Percentiles rank a stretch among this genome's conserved stretches.
phyloP scores from a whole-genome alignment of 805 yeast genomes.

The Suhomyces kilbournensis region DNA sequence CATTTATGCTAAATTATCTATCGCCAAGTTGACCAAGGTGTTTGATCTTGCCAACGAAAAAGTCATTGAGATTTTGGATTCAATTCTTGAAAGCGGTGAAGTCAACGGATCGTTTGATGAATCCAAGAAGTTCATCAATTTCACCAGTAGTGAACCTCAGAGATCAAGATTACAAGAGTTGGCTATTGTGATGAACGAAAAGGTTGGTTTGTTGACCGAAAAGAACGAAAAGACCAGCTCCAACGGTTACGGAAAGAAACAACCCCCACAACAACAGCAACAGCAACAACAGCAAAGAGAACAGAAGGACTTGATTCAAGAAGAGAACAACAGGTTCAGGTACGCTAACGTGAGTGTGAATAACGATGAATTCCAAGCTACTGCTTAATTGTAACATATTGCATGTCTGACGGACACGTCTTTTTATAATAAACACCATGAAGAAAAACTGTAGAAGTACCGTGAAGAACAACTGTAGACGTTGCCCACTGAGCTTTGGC shows the following conservation, averaged over 20 bases:
- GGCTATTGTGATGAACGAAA: slow-evolving; percentile 80
- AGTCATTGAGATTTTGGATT: slow-evolving; percentile 63
- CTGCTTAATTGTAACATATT: slow-evolving; percentile 15
- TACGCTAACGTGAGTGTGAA: slow-evolving; percentile 43
- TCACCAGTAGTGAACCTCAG: slow-evolving; percentile 69
- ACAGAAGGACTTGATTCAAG: slow-evolving; percentile 30
- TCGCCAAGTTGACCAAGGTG: slow-evolving; percentile 58
- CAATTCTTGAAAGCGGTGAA: slow-evolving; percentile 77
- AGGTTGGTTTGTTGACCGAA: slow-evolving; percentile 72
- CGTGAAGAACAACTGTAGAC: not conserved
- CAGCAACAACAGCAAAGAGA: slow-evolving; percentile 27
- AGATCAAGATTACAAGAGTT: slow-evolving; percentile 83
- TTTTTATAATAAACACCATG: not conserved
- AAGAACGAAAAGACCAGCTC: slow-evolving; percentile 81
- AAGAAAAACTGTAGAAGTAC: not conserved
- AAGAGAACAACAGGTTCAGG: slow-evolving; percentile 41
- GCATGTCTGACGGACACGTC: slow-evolving; percentile 3
- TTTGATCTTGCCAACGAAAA: slow-evolving; percentile 60
- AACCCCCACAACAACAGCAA: slow-evolving; percentile 35
- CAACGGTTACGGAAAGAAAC: slow-evolving; percentile 59
- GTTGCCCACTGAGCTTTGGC: too few species aligned
- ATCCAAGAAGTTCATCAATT: slow-evolving; percentile 56
- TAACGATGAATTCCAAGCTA: slow-evolving; percentile 44
- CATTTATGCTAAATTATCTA: slow-evolving; percentile 70
- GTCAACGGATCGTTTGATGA: slow-evolving; percentile 73